Evolutionary conservation across 306 rosid species (phyloP), one percentile per base, ranked within the genome.

Genomic region (Glycine soja): DNA sequence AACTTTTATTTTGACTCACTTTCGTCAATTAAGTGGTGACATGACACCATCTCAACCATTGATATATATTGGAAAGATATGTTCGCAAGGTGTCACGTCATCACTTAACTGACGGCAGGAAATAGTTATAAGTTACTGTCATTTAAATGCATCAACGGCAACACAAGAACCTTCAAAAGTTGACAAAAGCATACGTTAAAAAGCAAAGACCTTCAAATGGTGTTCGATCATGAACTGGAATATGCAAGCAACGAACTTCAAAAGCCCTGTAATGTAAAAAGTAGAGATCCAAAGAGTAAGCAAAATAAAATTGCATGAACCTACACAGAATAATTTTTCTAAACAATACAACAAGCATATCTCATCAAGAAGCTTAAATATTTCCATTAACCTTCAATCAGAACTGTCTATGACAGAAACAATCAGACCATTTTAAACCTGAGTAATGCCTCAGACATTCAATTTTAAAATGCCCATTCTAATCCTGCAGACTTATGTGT

Each of bases 241-340:
- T 87, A 76, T 95, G 97, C 88, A 95, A 85, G 88, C 99, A 95
- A 63, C 90, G 89, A 85, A 95, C 98, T 88, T 93, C 97, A 12
- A 95, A 95, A 76, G 85, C 91, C 92, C 99, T 95, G 91, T 71
- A 80, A 24, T 54, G 14, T 32, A 70, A 51, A 62, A 81, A 76
- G 77, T 9, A 59, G 32, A 54, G 47, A 16, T 42, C 38, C 81
- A 34, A 79, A 56, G 47, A 75, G 58, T 24, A 68, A 50, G n/a
- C 15, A 63, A 71, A 75, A 45, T 6, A 58, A 42, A 51, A 53
- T 32, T 46, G 30, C 53, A 52, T 7, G 48, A 78, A 73, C 57
- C 50, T 66, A 18, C 43, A 57, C 6, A 48, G 47, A 81, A 72
- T 50, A 85, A 48, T 43, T 61, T 46, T 68, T 65, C 58, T 38